Evolutionary conservation across 2,329 filamentous ascomycete genomes (phyloP).

Genomic region (Allantophomopsis cytisporea): DNA sequence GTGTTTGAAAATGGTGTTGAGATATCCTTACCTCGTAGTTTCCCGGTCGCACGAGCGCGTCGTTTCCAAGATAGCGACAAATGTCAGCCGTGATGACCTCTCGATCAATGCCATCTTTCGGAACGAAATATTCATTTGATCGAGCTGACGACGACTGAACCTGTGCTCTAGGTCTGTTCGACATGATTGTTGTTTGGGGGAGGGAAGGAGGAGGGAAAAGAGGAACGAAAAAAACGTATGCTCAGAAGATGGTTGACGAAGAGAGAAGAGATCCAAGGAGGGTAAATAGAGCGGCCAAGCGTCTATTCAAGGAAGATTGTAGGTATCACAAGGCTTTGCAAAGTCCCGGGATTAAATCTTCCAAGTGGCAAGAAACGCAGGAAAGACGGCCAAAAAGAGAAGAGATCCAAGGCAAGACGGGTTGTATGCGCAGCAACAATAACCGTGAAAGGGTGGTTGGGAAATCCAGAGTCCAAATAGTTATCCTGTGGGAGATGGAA

Average conservation of each 20-base stretch:
- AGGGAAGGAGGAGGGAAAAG: constrained; percentile 5
- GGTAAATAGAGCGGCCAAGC: not conserved
- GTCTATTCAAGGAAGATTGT: constrained; percentile 4
- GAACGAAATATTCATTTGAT: constrained; percentile 71
- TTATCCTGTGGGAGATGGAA: too few relatives aligned
- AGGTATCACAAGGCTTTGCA: constrained; percentile 9
- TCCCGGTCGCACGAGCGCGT: constrained; percentile 65
- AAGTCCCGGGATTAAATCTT: too few relatives aligned
- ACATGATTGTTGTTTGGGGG: constrained; percentile 9
- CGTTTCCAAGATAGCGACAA: constrained; percentile 72
- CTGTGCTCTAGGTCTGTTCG: constrained; percentile 13
- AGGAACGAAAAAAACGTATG: constrained; percentile 6
- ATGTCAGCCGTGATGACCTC: constrained; percentile 79
- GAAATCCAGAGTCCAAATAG: too few relatives aligned
- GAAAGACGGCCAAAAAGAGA: too few relatives aligned
- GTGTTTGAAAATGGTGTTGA: too few relatives aligned
- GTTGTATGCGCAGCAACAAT: too few relatives aligned
- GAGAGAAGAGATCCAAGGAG: constrained; percentile 7
- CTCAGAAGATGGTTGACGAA: constrained; percentile 11
- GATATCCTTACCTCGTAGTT: constrained; percentile 49
- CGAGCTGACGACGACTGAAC: constrained; percentile 27
- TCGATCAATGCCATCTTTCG: constrained; percentile 67
- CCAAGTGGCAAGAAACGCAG: too few relatives aligned
- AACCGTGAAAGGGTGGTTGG: too few relatives aligned
- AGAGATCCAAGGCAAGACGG: too few relatives aligned